These are phyloP conservation scores for Penicillium janthinellum DNA, from an alignment of 2,329 filamentous ascomycete genomes.

Conservation along the genomic window DNA sequence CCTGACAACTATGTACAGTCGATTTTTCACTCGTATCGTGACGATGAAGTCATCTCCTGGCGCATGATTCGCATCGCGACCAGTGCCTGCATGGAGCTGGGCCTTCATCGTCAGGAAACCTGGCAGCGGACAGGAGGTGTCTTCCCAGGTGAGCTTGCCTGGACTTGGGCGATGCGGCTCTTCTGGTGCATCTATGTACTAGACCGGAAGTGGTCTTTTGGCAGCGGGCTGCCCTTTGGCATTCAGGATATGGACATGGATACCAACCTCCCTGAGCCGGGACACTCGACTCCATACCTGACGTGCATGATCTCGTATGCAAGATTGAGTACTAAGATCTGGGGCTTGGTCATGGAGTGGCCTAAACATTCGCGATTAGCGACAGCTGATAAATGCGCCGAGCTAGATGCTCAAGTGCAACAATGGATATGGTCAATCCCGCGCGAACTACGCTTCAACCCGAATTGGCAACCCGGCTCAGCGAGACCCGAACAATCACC, in stretches of 20 bases:
- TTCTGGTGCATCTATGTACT: conserved; percentile 58
- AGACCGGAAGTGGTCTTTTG: conserved; percentile 56
- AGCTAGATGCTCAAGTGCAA: conserved; percentile 48
- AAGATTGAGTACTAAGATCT: conserved; percentile 50
- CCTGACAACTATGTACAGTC: conserved; percentile 24
- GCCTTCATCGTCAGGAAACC: conserved; percentile 51
- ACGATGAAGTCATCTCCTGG: conserved; percentile 55
- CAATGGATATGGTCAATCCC: conserved; percentile 53
- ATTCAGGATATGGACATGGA: conserved; percentile 55
- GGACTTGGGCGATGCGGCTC: conserved; percentile 39
- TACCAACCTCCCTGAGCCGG: conserved; percentile 50
- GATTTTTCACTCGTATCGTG: conserved; percentile 46
- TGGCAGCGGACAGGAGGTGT: conserved; percentile 39
- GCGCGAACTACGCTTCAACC: conserved; percentile 44
- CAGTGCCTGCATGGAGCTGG: conserved; percentile 52
- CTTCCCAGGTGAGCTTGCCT: conserved; percentile 41
- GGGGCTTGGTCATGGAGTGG: conserved; percentile 48
- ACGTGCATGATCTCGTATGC: conserved; percentile 54
- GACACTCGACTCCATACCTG: conserved; percentile 43
- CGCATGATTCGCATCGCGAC: conserved; percentile 52
- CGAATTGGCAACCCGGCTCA: conserved; percentile 19
- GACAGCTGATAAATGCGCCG: conserved; percentile 44
- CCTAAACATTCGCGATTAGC: conserved; percentile 33
- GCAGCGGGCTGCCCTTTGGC: conserved; percentile 53
- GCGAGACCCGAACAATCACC: conserved; percentile 7